Conservation (phyloP, 129 eudicot species). For the Tagetes patula region DNA sequence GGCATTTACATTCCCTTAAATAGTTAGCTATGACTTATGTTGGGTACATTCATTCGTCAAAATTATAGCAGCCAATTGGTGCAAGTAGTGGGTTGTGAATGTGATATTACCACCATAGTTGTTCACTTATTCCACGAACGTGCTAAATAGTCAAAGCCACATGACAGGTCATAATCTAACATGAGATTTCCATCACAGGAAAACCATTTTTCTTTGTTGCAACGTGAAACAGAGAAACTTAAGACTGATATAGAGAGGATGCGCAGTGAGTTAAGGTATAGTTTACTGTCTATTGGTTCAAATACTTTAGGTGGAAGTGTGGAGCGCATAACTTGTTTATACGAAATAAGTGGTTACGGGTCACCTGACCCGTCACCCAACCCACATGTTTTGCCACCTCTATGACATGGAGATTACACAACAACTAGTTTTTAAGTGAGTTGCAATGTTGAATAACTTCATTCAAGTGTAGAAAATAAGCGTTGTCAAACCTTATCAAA, state of each 20-base stretch:
- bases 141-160: neutral
- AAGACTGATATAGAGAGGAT: conserved; percentile 84
- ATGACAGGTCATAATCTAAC: neutral
- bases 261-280: conserved; percentile 88
- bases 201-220: conserved; percentile 79
- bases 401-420: neutral
- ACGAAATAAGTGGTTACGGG: neutral
- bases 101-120: neutral
- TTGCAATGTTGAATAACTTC: conserved; percentile 2
- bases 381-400: neutral
- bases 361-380: neutral
- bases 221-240: conserved; percentile 83
- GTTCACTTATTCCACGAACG: neutral
- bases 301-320: conserved; percentile 18
- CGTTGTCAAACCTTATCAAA: neutral
- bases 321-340: neutral
- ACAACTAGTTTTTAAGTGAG: neutral
- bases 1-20: neutral
- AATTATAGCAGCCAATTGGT: neutral
- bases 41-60: neutral
- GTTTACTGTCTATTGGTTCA: conserved; percentile 11
- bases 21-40: neutral
- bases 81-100: neutral
- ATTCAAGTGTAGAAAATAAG: neutral
- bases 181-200: conserved; percentile 50